phyloP scores from a whole-genome alignment of 306 rosid genomes.

The Alnus rubra region DNA sequence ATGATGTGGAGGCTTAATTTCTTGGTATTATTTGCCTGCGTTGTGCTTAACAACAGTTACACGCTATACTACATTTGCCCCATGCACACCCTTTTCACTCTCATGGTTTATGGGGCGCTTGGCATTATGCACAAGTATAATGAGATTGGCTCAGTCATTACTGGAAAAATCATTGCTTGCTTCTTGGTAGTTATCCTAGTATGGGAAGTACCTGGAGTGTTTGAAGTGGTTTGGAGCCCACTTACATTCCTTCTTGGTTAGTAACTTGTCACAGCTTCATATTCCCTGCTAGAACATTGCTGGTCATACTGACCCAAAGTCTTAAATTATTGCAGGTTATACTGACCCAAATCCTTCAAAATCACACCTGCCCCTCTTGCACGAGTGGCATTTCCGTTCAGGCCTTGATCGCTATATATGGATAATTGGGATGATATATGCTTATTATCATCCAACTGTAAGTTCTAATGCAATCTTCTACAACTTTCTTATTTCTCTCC shows the following conservation, averaged over 20 bases:
- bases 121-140: constrained; percentile 81
- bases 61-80: constrained; percentile 96
- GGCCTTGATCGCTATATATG: constrained; percentile 98
- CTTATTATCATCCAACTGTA: constrained; percentile 93
- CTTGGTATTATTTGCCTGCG: constrained; percentile 76
- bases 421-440: constrained; percentile 97
- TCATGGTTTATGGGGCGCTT: constrained; percentile 86
- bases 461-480: constrained; percentile 34
- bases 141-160: constrained; percentile 75
- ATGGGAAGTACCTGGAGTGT: constrained; percentile 97
- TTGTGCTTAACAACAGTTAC: constrained; percentile 89
- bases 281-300: constrained; percentile 22
- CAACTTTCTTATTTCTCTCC: not conserved
- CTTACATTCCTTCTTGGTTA: constrained; percentile 78
- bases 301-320: constrained; percentile 34
- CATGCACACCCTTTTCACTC: constrained; percentile 97
- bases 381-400: constrained; percentile 96
- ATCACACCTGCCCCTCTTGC: constrained; percentile 61
- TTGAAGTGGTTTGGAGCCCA: constrained; percentile 87
- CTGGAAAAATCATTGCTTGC: constrained; percentile 60
- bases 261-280: constrained; percentile 35
- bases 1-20: constrained; percentile 99
- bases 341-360: constrained; percentile 67
- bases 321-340: constrained; percentile 54
- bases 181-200: constrained; percentile 76